Percentiles rank a stretch among this genome's conserved stretches.
Evolutionary conservation across 2,329 filamentous ascomycete species (phyloP).

Genomic region (Mollisiaceae sp.): DNA sequence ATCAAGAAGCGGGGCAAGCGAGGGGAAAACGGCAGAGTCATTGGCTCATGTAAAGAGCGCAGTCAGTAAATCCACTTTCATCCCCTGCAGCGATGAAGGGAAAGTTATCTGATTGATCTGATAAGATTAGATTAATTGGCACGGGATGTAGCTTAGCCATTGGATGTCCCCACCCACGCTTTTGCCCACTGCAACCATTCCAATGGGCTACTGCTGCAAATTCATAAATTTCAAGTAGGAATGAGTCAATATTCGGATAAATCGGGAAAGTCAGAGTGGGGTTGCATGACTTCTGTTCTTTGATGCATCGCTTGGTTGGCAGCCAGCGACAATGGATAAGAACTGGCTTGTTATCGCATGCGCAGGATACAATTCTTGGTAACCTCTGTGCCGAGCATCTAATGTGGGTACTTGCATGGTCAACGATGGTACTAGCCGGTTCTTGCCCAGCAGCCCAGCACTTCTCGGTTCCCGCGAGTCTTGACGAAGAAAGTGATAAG

Average conservation of each 20-base stretch:
- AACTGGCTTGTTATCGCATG: too few relatives aligned
- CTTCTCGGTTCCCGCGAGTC: too few relatives aligned
- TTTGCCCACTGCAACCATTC: background rate
- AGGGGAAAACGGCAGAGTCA: background rate
- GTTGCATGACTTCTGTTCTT: background rate
- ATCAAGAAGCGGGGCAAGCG: background rate
- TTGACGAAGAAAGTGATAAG: too few relatives aligned
- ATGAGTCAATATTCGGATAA: background rate
- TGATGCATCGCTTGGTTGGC: too few relatives aligned
- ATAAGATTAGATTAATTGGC: slow-evolving; percentile 33
- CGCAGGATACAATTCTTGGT: too few relatives aligned
- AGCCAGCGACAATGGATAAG: too few relatives aligned
- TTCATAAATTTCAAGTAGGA: background rate
- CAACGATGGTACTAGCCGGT: too few relatives aligned
- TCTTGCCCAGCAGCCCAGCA: too few relatives aligned
- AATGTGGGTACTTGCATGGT: too few relatives aligned
- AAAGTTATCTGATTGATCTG: slow-evolving; percentile 31
- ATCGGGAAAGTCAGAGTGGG: background rate
- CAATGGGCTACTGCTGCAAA: background rate
- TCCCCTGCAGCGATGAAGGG: slow-evolving; percentile 12
- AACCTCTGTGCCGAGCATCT: too few relatives aligned
- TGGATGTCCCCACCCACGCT: background rate
- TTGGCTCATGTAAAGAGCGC: background rate
- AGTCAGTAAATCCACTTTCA: background rate
- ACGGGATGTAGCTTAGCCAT: background rate